Percentiles rank a stretch among this genome's conserved stretches.
phyloP scores from a whole-genome alignment of 495 filamentous ascomycete genomes.

The Rhypophila decipiens region DNA sequence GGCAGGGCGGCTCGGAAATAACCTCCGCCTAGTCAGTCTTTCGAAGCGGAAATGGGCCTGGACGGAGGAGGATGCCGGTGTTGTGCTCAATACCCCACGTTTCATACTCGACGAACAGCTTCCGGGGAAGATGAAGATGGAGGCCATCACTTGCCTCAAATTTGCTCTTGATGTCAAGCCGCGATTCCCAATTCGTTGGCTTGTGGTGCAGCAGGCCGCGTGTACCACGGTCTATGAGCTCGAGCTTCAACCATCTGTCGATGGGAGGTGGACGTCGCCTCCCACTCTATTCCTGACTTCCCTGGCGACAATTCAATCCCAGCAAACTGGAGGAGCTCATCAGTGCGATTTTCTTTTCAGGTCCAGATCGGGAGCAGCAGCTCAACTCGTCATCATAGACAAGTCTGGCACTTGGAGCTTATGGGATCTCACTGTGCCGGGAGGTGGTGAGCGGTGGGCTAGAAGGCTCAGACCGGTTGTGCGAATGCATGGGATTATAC shows the following conservation, averaged over 20 bases:
- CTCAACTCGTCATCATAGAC: conserved; percentile 68
- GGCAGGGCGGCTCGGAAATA: conserved; percentile 44
- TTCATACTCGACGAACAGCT: not conserved
- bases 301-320: conserved; percentile 46
- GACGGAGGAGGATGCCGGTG: conserved; percentile 29
- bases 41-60: conserved; percentile 39
- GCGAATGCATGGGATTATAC: too few species aligned
- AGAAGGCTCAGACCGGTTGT: too few species aligned
- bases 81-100: conserved; percentile 31
- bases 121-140: too few species aligned
- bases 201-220: conserved; percentile 54
- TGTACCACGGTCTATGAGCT: conserved; percentile 57
- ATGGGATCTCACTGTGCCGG: conserved; percentile 72
- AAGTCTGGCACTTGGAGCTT: conserved; percentile 66
- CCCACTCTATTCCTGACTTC: conserved; percentile 54
- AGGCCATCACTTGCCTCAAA: conserved; percentile 60
- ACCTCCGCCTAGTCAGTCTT: conserved; percentile 43
- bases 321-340: conserved; percentile 47
- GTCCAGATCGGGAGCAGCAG: conserved; percentile 39
- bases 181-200: conserved; percentile 45
- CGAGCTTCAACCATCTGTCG: conserved; percentile 30
- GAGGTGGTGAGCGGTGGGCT: too few species aligned
- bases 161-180: conserved; percentile 49
- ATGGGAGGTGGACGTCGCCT: not conserved
- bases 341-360: conserved; percentile 79